Evolutionary conservation across 1,139 yeast species (phyloP), one percentile per base, ranked within the genome.

Genomic region (Candida dubliniensis): DNA sequence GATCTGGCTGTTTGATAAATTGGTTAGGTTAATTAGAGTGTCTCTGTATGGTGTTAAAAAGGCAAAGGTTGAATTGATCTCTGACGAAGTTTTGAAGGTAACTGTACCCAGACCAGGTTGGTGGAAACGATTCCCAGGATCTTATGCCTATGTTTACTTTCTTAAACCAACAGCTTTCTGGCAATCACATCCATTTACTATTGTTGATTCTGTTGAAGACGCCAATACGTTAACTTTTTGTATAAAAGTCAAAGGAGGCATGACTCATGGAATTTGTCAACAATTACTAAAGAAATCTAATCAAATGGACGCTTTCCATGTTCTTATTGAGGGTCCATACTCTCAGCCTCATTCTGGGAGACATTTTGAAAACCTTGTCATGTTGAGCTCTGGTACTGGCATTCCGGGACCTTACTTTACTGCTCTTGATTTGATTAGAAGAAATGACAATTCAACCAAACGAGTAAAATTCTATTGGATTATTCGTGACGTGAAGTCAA

Each of bases 151-250:
- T 53, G 59, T 82, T 36, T 77, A 81, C 55, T 71, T 81, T 44
- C 54, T 75, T 35, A 61, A 69, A 34, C 67, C 76, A 36, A 59
- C 73, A 51, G 74, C 74, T 42, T 82, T 82, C 46, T 84, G 79
- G 79, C 87, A 83, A 55, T 75, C 84, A 0, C 88, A 82, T 56
- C 88, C 88, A 0, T 82, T 82, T 54, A 78, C 87, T 0, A 72
- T 80, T 11, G 69, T 81, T 24, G 64, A 63, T 63, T 47, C 64
- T 47, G 53, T 61, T 47, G 56, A 60, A 31, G 58, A 66, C 45
- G 57, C 68, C 46, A 61, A 71, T 57, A 56, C 69, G 55, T 54
- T 76, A 4, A 59, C 64, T 1, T 60, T 76, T 26, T 74, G 68
- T 48, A 59, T 76, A 38, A 75, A 74, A 52, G 74, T 73, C 9